Evolutionary conservation across 2,329 filamentous ascomycete genomes (phyloP).

Genomic region (Aaosphaeria arxii): DNA sequence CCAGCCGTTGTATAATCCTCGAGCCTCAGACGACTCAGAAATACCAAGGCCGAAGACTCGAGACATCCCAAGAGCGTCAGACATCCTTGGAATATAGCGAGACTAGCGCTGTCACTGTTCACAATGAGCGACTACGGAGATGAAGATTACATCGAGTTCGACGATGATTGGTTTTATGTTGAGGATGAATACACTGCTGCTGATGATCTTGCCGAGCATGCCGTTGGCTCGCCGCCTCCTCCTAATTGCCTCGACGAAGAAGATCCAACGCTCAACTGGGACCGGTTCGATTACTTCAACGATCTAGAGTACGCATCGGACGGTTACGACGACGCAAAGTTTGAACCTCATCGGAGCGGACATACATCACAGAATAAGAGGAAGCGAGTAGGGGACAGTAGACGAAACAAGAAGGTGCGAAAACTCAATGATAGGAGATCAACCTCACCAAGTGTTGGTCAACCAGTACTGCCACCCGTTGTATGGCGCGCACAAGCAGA

Average conservation of each 20-base stretch:
- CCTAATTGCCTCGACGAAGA: constrained; percentile 28
- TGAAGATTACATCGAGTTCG: constrained; percentile 33
- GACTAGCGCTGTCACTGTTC: not conserved
- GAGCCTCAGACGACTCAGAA: too few relatives aligned
- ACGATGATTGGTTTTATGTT: constrained; percentile 46
- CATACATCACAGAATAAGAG: constrained; percentile 24
- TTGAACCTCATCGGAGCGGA: constrained; percentile 15
- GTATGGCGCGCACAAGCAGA: constrained; percentile 31
- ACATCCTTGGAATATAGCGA: too few relatives aligned
- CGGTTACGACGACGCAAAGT: constrained; percentile 43
- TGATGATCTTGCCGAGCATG: constrained; percentile 50
- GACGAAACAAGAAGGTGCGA: constrained; percentile 25
- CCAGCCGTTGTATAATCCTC: too few relatives aligned
- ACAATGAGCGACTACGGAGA: constrained; percentile 43
- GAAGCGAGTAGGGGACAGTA: constrained; percentile 19
- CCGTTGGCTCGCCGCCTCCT: constrained; percentile 42
- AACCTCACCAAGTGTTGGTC: constrained; percentile 5
- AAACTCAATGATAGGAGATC: constrained; percentile 5
- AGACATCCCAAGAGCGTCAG: too few relatives aligned
- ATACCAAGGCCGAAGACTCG: too few relatives aligned
- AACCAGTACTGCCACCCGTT: constrained; percentile 22
- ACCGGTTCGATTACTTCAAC: constrained; percentile 47
- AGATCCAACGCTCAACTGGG: constrained; percentile 40
- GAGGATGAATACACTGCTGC: constrained; percentile 43
- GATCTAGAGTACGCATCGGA: constrained; percentile 49